phyloP scores from a whole-genome alignment of 2,329 filamentous ascomycete species.

The Penicillium verrucosum region DNA sequence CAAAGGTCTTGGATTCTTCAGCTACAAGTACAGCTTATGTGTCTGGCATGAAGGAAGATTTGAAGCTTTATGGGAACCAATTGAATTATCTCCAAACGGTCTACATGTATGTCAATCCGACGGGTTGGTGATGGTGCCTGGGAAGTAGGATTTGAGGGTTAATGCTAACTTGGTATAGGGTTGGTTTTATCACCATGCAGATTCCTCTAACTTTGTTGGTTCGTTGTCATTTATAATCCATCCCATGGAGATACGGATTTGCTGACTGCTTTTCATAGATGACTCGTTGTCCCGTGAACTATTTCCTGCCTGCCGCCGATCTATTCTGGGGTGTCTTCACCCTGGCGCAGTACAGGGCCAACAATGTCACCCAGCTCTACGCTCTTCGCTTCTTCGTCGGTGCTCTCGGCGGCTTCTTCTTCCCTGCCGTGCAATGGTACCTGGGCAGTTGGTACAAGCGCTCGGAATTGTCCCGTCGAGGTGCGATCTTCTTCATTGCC shows the following conservation, averaged over 20 bases:
- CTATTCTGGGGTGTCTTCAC: slow-evolving; percentile 19
- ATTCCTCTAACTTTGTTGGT: slow-evolving; percentile 19
- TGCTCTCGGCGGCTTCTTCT: slow-evolving; percentile 33
- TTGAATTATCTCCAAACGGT: slow-evolving; percentile 24
- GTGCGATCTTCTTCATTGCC: slow-evolving; percentile 25
- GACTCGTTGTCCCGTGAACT: slow-evolving; percentile 20
- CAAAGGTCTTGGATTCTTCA: slow-evolving; percentile 19
- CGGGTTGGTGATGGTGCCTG: not conserved
- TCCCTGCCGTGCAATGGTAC: slow-evolving; percentile 28
- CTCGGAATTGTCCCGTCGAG: slow-evolving; percentile 21
- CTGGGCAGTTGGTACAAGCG: slow-evolving; percentile 25
- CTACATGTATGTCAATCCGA: slow-evolving; percentile 13
- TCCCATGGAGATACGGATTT: not conserved
- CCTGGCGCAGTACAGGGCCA: slow-evolving; percentile 17
- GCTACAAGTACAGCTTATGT: slow-evolving; percentile 24
- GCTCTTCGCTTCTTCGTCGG: slow-evolving; percentile 36
- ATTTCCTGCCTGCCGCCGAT: slow-evolving; percentile 19
- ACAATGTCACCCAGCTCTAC: slow-evolving; percentile 26
- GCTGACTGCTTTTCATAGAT: slow-evolving; percentile 6
- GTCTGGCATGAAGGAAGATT: slow-evolving; percentile 24
- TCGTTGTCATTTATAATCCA: not conserved
- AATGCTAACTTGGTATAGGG: slow-evolving; percentile 4
- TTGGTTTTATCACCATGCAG: slow-evolving; percentile 21
- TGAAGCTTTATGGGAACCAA: slow-evolving; percentile 21
- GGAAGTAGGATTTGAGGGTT: not conserved